Evolutionary conservation across 1,284 basidiomycete genomes (phyloP).

Genomic region (Austroboletus niveus): DNA sequence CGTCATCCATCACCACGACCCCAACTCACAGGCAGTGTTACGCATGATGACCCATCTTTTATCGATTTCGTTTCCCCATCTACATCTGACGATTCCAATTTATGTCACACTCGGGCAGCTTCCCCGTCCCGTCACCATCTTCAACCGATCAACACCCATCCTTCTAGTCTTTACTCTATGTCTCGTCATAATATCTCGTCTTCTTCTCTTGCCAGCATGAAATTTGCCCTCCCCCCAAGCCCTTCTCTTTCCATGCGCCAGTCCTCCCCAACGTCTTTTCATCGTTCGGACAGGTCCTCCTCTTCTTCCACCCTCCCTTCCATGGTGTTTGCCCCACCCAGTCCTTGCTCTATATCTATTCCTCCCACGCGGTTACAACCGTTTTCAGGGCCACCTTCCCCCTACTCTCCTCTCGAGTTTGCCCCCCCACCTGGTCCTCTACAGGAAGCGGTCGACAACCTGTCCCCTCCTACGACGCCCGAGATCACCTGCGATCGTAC

Average conservation of each 20-base stretch:
- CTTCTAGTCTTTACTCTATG: constrained; percentile 17
- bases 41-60: constrained; percentile 47
- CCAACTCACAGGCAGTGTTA: constrained; percentile 10
- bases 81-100: constrained; percentile 26
- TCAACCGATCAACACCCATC: constrained; percentile 22
- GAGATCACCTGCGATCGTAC: constrained; percentile 33
- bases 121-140: constrained; percentile 11
- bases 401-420: constrained; percentile 31
- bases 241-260: constrained; percentile 12
- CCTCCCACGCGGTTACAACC: constrained; percentile 12
- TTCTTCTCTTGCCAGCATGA: constrained; percentile 28
- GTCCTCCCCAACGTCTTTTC: constrained; percentile 6
- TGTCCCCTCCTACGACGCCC: constrained; percentile 39
- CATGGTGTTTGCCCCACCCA: constrained; percentile 31
- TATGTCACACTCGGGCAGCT: constrained; percentile 2
- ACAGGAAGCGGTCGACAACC: constrained; percentile 32
- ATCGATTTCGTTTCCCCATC: constrained; percentile 53
- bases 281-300: constrained; percentile 7
- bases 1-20: constrained; percentile 12
- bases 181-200: constrained; percentile 17
- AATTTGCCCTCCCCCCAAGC: constrained; percentile 32
- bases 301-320: constrained; percentile 23
- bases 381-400: constrained; percentile 24
- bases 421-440: constrained; percentile 18
- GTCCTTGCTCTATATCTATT: constrained; percentile 17